Evolutionary conservation across 495 filamentous ascomycete species (phyloP).

Genomic region (Darksidea phi): DNA sequence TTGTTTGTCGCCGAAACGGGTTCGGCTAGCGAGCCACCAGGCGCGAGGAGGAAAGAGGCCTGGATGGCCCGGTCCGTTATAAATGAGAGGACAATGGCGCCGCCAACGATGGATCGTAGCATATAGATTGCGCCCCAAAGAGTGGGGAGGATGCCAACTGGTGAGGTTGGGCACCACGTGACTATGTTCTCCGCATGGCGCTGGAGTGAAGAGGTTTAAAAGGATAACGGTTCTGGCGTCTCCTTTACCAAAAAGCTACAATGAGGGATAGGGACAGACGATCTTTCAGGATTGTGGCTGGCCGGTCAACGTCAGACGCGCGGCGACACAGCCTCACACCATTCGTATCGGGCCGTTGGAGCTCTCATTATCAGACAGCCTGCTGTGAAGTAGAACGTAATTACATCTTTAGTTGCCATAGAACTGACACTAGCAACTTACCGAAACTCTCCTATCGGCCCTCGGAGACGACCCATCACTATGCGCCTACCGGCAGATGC

Average conservation of each 20-base stretch:
- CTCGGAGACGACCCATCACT: not conserved
- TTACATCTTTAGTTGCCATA: not conserved
- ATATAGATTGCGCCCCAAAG: no score
- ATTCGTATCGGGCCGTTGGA: no score
- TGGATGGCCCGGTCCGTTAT: not conserved
- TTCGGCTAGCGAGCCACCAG: not conserved
- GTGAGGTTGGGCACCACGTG: no score
- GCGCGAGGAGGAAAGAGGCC: slow-evolving; percentile 13
- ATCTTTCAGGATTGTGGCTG: not conserved
- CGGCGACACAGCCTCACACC: slow-evolving; percentile 10
- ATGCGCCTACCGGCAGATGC: slow-evolving; percentile 16
- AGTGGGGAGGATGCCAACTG: no score
- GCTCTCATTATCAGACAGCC: slow-evolving; percentile 13
- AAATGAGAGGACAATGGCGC: no score
- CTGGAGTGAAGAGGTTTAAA: no score
- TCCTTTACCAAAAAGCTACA: no score
- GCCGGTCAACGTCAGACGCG: slow-evolving; percentile 9
- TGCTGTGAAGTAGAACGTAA: not conserved
- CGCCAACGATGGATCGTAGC: no score
- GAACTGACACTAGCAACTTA: not conserved
- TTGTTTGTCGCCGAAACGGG: slow-evolving; percentile 2
- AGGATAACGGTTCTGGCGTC: no score
- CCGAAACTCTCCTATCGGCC: not conserved
- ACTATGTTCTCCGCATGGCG: no score
- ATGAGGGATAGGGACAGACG: no score